A percentile compares a stretch with the other conserved stretches of the same genome.
Evolutionary conservation across 441 rosid genomes (phyloP).

Genomic region (Erodium trifolium): DNA sequence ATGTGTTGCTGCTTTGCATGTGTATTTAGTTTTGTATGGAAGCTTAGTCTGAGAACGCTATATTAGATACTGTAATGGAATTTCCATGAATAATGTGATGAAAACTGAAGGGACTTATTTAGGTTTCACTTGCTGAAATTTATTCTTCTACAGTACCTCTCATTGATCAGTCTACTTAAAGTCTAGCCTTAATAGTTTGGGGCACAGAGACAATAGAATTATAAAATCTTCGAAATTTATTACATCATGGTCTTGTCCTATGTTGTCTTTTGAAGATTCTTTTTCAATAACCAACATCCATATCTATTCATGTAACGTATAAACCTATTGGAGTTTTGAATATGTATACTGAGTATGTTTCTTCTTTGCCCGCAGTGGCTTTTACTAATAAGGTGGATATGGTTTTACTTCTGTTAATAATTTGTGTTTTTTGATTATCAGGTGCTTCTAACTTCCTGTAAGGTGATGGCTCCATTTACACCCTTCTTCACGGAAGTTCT

Average conservation of each 20-base stretch:
- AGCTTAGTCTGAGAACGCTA: neutral
- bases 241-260: neutral
- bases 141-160: neutral
- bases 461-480: slow-evolving; percentile 96
- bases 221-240: neutral
- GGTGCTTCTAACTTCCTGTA: slow-evolving; percentile 91
- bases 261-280: neutral
- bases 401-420: slow-evolving; percentile 5
- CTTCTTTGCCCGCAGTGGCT: too few species aligned
- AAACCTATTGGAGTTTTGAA: neutral
- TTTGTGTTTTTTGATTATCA: slow-evolving; percentile 24
- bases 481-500: slow-evolving; percentile 94
- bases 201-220: neutral
- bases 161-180: neutral
- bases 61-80: neutral
- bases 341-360: neutral
- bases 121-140: neutral
- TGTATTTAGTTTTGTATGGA: neutral
- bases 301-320: neutral
- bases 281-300: neutral
- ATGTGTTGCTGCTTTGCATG: neutral
- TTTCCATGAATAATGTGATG: neutral
- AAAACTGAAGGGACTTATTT: neutral
- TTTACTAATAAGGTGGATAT: neutral
- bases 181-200: neutral